Base-by-base conservation (phyloP, 345 rosid species). In the Camelina neglecta region DNA sequence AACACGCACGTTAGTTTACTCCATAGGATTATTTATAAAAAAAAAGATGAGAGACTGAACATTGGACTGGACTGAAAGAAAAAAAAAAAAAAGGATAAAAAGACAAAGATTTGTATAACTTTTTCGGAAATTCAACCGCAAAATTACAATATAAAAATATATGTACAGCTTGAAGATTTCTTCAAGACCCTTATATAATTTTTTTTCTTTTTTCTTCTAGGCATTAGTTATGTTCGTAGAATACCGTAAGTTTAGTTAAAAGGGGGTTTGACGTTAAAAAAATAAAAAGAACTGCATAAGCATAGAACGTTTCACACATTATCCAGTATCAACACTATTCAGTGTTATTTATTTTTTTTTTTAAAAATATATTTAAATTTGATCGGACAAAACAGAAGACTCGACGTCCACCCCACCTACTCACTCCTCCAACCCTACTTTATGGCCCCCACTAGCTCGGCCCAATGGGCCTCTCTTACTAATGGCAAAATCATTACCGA, bases 391-490 rank as follows among this genome's bases (percentile, higher is more conserved):
- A 76, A 35, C 74, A 16, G 36, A 76, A 54, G 75, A 76, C 75
- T 54, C 45, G 64, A 53, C 74, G 65, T 60, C 68, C 56, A 74
- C 33, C 74, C 18, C 74, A 68, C 63, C 69, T 53, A 68, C 65
- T 64, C 49, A 74, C 74, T 64, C 47, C 53, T 0, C 31, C 31
- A 48, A 44, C 80, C 71, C 75, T 76, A 76, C 20, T n/a, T 49
- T 38, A 10, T 16, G 60, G 75, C 26, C 60, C 71, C 71, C 79
- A 56, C 80, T 70, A 63, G 71, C 59, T 54, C 59, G 75, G 80
- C 80, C 80, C 80, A 76, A 20, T 76, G 80, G 80, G 80, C 71
- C 49, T 76, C 47, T 15, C 4, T 21, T 1, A 50, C 71, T 65
- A 8, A 51, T 49, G 23, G 26, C 0, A 55, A n/a, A 8, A 35